These are phyloP conservation scores for Backusella liffmaniae DNA, from an alignment of 192 early-diverging fungal species.

Conservation along the genomic window DNA sequence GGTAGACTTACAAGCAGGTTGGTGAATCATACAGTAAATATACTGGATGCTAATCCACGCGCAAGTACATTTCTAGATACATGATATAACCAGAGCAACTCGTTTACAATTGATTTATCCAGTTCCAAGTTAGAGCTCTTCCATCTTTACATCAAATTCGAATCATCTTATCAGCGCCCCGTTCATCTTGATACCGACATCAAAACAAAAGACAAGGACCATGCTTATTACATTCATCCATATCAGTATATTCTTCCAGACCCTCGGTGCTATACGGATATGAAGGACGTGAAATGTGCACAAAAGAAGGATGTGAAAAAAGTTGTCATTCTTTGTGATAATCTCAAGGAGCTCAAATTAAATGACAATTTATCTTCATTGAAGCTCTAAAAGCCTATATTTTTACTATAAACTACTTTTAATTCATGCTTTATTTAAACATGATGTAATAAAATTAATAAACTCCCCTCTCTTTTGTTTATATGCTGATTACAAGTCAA, in stretches of 20 bases:
- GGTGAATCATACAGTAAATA: not conserved
- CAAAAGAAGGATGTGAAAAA: not conserved
- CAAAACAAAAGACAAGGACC: not conserved
- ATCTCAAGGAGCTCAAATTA: not conserved
- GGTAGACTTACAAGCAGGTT: not conserved
- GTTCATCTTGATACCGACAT: not conserved
- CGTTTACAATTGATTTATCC: not conserved
- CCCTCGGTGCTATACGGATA: not conserved
- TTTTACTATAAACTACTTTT: too few relatives aligned
- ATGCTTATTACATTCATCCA: not conserved
- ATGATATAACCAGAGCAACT: not conserved
- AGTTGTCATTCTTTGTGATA: not conserved
- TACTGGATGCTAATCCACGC: not conserved
- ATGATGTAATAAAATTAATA: too few relatives aligned
- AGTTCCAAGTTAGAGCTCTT: not conserved
- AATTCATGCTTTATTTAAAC: too few relatives aligned
- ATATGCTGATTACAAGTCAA: too few relatives aligned
- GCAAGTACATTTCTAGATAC: not conserved
- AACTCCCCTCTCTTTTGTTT: too few relatives aligned
- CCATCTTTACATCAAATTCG: not conserved
- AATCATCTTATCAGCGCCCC: not conserved
- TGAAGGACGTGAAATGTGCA: not conserved
- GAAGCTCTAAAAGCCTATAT: not conserved
- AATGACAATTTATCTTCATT: not conserved
- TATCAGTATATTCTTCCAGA: not conserved